phyloP scores from a whole-genome alignment of 257 asterid genomes.

The Solanum chaucha region DNA sequence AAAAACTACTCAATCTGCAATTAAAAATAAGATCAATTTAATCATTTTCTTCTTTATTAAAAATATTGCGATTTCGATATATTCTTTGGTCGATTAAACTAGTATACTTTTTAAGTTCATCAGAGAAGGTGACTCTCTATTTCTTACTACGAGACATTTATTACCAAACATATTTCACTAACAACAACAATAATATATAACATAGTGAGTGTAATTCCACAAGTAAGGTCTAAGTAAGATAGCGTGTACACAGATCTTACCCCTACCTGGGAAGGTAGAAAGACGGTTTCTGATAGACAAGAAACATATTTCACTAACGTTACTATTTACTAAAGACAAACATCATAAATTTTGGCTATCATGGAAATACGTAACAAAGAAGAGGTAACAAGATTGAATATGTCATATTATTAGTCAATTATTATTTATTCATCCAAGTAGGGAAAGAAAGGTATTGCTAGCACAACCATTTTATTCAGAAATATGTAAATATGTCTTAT shows the following conservation, averaged over 20 bases:
- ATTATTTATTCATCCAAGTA: neutral
- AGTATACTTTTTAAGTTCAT: too few species aligned
- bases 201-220: neutral
- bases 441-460: neutral
- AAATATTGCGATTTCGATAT: too few species aligned
- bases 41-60: too few species aligned
- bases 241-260: neutral
- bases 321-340: neutral
- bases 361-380: neutral
- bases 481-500: too few species aligned
- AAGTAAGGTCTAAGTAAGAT: neutral
- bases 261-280: neutral
- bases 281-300: too few species aligned
- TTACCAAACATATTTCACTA: neutral
- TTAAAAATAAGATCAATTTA: too few species aligned
- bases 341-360: neutral
- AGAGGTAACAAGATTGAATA: neutral
- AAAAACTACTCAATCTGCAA: too few species aligned
- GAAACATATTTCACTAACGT: neutral
- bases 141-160: too few species aligned
- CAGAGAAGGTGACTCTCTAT: too few species aligned
- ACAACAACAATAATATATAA: neutral
- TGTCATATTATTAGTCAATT: neutral
- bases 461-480: neutral
- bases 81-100: neutral